Base-by-base conservation (phyloP, 2,329 filamentous ascomycete genomes). In the Colletotrichum shisoi region DNA sequence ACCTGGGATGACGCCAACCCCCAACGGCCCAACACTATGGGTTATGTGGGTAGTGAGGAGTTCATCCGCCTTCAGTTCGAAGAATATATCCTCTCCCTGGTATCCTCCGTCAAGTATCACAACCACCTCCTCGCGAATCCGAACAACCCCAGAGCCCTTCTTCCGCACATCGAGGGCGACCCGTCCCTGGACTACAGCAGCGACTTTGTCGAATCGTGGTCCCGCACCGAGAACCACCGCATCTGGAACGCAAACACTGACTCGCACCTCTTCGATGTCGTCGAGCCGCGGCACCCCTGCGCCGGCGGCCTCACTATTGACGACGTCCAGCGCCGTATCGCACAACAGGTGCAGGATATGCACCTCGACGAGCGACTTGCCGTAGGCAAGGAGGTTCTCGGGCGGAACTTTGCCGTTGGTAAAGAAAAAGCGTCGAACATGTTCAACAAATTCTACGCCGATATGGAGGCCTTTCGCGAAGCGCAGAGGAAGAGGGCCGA, bases 51-150 rank as follows among this genome's bases (percentile, higher is more conserved):
- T 37, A 97, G 93, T 70, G 95, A 99, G 79, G 95, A 98, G 76
- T 97, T 97, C 74, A 99, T 99, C 72, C 88, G 95, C 37, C 87
- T 97, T 46, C 94, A 98, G 74, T 99, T 99, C 70, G 95, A 99
- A 79, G 94, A 97, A 74, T 99, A 99, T 75, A 85, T 99, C 6
- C 85, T 98, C 27, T 92, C 93, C 0, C 85, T 99, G 69, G 87
- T 98, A 49, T 92, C 94, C 0, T 89, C 92, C 0, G 91, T 94
- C 71, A 97, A 97, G 76, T 98, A 96, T 76, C 93, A 93, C 77
- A 89, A 87, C 73, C 90, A 90, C 74, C 81, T 89, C 31, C 76
- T 78, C 19, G 78, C 80, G 64, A 80, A 87, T 69, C 77, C 79
- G 6, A 78, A 83, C 62, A 84, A 91, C 71, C 81, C 89, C 6